These are phyloP conservation scores for Cladosporium sp. DNA, from an alignment of 2,329 filamentous ascomycete species.

Conservation along the genomic window DNA sequence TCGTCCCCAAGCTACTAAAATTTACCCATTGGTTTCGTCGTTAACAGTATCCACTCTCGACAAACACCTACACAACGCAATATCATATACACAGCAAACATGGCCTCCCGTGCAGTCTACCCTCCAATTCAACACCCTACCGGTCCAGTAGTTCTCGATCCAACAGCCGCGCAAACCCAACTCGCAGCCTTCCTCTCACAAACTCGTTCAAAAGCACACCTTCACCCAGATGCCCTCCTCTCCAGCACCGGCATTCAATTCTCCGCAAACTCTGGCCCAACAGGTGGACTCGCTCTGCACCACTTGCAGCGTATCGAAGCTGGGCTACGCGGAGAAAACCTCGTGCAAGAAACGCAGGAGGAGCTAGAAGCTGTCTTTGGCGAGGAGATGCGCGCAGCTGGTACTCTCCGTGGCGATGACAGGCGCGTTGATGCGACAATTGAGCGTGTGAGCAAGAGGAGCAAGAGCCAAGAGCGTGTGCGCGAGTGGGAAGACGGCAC, in stretches of 20 bases:
- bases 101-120: slow-evolving; percentile 28
- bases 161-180: slow-evolving; percentile 35
- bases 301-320: slow-evolving; percentile 55
- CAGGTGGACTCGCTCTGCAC: slow-evolving; percentile 52
- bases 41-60: background rate
- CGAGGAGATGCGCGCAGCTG: slow-evolving; percentile 23
- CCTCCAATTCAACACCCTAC: slow-evolving; percentile 41
- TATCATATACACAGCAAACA: slow-evolving; percentile 5
- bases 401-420: slow-evolving; percentile 26
- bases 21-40: slow-evolving; percentile 2
- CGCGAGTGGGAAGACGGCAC: slow-evolving; percentile 45
- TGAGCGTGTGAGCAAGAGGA: slow-evolving; percentile 38
- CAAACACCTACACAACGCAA: background rate
- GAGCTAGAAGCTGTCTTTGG: slow-evolving; percentile 42
- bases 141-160: slow-evolving; percentile 34
- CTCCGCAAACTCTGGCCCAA: slow-evolving; percentile 44
- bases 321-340: slow-evolving; percentile 53
- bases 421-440: slow-evolving; percentile 27
- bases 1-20: slow-evolving; percentile 1
- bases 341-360: slow-evolving; percentile 43
- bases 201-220: slow-evolving; percentile 43
- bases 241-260: slow-evolving; percentile 45
- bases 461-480: slow-evolving; percentile 20
- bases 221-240: slow-evolving; percentile 52
- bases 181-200: slow-evolving; percentile 44